phyloP scores from a whole-genome alignment of 2,329 filamentous ascomycete genomes.

The Calonectria leucothoes region DNA sequence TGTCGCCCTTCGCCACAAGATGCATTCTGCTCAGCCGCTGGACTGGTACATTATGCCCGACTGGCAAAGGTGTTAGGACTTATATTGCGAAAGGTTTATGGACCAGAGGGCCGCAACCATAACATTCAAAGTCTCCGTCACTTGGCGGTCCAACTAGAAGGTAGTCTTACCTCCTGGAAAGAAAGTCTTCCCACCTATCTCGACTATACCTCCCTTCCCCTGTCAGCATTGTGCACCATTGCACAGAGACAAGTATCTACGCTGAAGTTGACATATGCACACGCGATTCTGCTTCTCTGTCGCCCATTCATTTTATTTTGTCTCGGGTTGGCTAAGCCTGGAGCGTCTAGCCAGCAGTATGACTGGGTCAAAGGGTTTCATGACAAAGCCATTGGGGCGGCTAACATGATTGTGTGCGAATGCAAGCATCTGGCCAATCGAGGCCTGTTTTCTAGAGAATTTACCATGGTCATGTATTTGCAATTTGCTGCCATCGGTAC shows the following conservation, averaged over 20 bases:
- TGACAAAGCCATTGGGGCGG: not conserved
- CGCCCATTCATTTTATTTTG: not conserved
- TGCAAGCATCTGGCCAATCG: not conserved
- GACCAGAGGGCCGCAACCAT: not conserved
- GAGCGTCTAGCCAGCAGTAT: not conserved
- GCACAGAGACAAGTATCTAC: not conserved
- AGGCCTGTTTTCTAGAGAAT: not conserved
- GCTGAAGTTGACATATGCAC: not conserved
- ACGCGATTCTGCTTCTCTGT: not conserved
- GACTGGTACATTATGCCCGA: not conserved
- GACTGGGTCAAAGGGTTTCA: not conserved
- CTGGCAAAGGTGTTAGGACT: not conserved
- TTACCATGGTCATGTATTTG: not conserved
- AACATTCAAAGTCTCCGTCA: not conserved
- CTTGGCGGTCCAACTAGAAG: not conserved
- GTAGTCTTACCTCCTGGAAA: not conserved
- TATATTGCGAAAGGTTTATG: not conserved
- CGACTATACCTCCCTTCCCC: not conserved
- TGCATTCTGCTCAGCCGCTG: not conserved
- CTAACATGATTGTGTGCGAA: not conserved
- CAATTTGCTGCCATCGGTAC: not conserved
- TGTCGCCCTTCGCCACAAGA: not conserved
- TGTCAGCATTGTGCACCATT: not conserved
- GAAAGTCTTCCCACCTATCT: not conserved
- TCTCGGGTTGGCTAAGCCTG: not conserved